Conservation (phyloP, 1,284 basidiomycete genomes). For the Cryptococcus floricola region DNA sequence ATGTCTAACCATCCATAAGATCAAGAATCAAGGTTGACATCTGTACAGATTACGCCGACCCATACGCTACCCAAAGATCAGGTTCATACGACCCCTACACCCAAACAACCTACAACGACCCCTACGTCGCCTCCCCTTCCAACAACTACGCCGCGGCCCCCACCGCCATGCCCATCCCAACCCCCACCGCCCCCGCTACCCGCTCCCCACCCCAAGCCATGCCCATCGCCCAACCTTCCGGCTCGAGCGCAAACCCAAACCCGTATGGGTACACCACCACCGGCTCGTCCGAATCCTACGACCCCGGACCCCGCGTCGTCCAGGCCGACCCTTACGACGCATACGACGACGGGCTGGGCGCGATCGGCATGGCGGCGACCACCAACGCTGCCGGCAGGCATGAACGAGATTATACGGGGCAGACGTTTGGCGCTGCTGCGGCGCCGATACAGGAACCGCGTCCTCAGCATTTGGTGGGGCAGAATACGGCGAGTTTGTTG, state of each 20-base stretch:
- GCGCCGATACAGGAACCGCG: conserved; percentile 9
- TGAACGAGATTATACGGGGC: conserved; percentile 27
- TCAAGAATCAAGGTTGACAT: not conserved
- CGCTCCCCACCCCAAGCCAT: conserved; percentile 8
- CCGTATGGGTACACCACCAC: conserved; percentile 7
- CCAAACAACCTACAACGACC: conserved; percentile 15
- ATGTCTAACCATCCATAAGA: not conserved
- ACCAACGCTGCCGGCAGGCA: conserved; percentile 15
- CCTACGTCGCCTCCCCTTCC: conserved; percentile 5
- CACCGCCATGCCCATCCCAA: conserved; percentile 12
- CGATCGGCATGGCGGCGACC: conserved; percentile 34
- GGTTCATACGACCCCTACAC: conserved; percentile 19
- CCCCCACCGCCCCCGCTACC: conserved; percentile 11
- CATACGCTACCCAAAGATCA: conserved; percentile 12
- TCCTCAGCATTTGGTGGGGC: conserved; percentile 13
- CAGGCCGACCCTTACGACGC: conserved; percentile 24
- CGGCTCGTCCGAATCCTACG: conserved; percentile 15
- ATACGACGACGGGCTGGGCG: conserved; percentile 32
- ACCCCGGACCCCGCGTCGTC: conserved; percentile 14
- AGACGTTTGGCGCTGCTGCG: conserved; percentile 9
- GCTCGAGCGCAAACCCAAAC: not conserved
- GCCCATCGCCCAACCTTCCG: not conserved
- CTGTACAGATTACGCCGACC: conserved; percentile 15
- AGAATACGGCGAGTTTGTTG: conserved; percentile 1
- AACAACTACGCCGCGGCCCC: conserved; percentile 1